These are phyloP conservation scores for Fusarium agapanthi DNA, from an alignment of 2,329 filamentous ascomycete species.

Conservation along the genomic window DNA sequence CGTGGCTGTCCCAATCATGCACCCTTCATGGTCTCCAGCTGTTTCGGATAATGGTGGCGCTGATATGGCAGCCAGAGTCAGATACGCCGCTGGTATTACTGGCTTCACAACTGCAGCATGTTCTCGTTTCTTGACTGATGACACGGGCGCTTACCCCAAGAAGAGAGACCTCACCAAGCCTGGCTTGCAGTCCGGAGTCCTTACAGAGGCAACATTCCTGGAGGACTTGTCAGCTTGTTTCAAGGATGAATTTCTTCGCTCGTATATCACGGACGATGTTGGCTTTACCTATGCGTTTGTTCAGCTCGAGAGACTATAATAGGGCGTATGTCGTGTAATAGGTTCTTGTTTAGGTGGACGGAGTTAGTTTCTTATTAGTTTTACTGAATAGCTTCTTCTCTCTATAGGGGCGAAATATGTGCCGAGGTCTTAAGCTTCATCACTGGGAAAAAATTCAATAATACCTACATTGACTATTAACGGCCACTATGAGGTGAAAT, in stretches of 20 bases:
- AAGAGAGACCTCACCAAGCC: neutral
- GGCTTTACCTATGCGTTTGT: neutral
- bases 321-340: too few species aligned
- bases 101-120: neutral
- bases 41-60: neutral
- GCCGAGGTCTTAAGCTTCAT: too few species aligned
- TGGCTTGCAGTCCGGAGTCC: rapidly evolving
- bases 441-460: too few species aligned
- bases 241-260: neutral
- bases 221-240: neutral
- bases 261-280: neutral
- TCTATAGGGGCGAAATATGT: too few species aligned
- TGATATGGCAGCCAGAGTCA: neutral
- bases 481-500: too few species aligned
- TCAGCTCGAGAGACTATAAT: neutral
- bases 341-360: too few species aligned
- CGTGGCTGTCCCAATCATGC: neutral
- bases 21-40: neutral
- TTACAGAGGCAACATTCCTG: neutral
- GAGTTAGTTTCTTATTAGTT: too few species aligned
- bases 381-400: too few species aligned
- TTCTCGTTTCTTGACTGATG: neutral
- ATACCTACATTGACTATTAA: too few species aligned
- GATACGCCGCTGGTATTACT: neutral
- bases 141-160: neutral